Conservation (phyloP, 352 stramenopile species). For the Pythium dissimile region DNA sequence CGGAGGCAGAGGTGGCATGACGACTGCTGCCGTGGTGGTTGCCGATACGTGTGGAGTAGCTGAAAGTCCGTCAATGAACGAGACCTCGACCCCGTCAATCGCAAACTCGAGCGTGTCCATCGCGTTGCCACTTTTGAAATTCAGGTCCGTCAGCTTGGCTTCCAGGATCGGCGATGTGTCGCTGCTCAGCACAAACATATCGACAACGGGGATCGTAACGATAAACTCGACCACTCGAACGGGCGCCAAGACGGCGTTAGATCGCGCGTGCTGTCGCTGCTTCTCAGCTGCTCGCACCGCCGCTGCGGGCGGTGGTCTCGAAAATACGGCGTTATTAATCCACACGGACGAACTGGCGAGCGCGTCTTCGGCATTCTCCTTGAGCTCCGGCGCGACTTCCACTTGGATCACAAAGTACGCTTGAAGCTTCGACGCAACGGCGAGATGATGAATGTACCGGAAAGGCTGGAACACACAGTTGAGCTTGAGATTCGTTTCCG, state of each 20-base stretch:
- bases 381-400: constrained; percentile 38
- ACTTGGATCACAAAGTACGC: constrained; percentile 60
- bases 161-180: constrained; percentile 65
- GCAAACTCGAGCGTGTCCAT: constrained; percentile 53
- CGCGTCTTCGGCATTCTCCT: constrained; percentile 52
- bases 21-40: neutral
- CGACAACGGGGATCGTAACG: constrained; percentile 56
- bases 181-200: constrained; percentile 59
- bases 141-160: constrained; percentile 42
- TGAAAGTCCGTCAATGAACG: constrained; percentile 50
- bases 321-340: constrained; percentile 53
- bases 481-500: constrained; percentile 50
- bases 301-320: constrained; percentile 18
- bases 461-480: constrained; percentile 60
- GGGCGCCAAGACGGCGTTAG: constrained; percentile 15
- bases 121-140: constrained; percentile 50
- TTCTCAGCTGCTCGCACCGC: constrained; percentile 10
- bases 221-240: constrained; percentile 37
- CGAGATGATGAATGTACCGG: constrained; percentile 69
- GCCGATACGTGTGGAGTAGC: neutral
- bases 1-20: neutral
- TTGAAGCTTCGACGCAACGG: constrained; percentile 56
- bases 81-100: constrained; percentile 51
- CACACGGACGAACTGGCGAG: constrained; percentile 45
- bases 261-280: constrained; percentile 9